Conservation (phyloP, 495 filamentous ascomycete species). For the Xylaria venustula region DNA sequence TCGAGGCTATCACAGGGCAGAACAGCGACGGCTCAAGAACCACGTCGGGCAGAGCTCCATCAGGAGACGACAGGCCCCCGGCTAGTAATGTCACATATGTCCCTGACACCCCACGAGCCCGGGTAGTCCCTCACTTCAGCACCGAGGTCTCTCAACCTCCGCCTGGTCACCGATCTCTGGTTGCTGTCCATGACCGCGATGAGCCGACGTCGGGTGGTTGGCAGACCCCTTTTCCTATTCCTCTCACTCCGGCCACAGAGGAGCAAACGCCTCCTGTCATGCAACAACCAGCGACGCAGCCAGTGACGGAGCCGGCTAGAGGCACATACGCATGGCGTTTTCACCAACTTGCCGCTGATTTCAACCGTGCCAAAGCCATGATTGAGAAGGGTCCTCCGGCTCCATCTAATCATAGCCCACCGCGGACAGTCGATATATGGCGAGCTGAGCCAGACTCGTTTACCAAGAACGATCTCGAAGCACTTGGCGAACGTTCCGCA, state of each 20-base stretch:
- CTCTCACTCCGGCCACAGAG: constrained; percentile 1
- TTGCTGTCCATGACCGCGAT: not conserved
- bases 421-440: constrained; percentile 24
- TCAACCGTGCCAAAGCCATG: constrained; percentile 2
- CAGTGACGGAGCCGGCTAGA: not conserved
- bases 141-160: constrained; percentile 12
- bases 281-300: not conserved
- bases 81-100: constrained; percentile 22
- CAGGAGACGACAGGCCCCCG: constrained; percentile 23
- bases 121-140: constrained; percentile 21
- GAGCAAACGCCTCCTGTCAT: constrained; percentile 3
- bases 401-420: constrained; percentile 9
- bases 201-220: constrained; percentile 1
- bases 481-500: constrained; percentile 3
- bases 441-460: constrained; percentile 21
- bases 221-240: constrained; percentile 7
- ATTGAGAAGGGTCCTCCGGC: not conserved
- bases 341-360: not conserved
- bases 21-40: constrained; percentile 25
- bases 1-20: constrained; percentile 43
- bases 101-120: constrained; percentile 13
- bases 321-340: not conserved
- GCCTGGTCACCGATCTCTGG: constrained; percentile 13
- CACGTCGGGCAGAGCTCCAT: constrained; percentile 28
- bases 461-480: constrained; percentile 21